Evolutionary conservation across 2,329 filamentous ascomycete species (phyloP), one percentile per base, ranked within the genome.

Genomic region (Alternaria metachromatica): DNA sequence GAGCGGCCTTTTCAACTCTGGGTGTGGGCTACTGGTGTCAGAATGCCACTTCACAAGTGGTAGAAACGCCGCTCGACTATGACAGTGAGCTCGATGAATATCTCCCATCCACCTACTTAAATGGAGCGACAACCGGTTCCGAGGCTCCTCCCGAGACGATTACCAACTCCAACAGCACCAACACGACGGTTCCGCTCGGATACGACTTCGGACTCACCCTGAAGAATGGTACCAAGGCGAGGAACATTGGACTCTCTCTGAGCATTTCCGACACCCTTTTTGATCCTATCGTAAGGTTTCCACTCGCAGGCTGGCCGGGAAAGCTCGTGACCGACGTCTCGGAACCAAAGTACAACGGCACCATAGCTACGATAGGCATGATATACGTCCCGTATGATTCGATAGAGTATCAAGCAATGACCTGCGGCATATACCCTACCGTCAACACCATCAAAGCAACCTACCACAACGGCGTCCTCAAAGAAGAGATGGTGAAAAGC

Each of bases 1-100:
- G 49, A 5, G 54, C 62, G 26, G 46, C 62, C 2, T 67, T 61
- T 13, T 63, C 62, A 15, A 65, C 65, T 12, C 8, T 67, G 18
- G 63, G 51, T 37, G 46, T 65, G 20, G 26, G 21, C 21, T 51
- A 60, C 18, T 11, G 25, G 25, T 67, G 65, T 41, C 28, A 55
- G 15, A 48, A 64, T 44, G 30, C 55, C 48, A 64, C 62, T 20
- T n/a, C 55, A 5, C 49, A 60, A 26, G 28, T 59, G 7, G 33
- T 30, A 21, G 46, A 48, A 6, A 21, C n/a, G 18, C 9, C 12
- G 21, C 23, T 57, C 10, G 28, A 44, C 12, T 26, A 30, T 13
- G 13, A 57, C 18, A 21, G 21, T 30, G 28, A 57, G 12, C 25
- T 33, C 11, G 26, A 50, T 26, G 46, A 26, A 8, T 50, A 50